Conservation (phyloP, 495 filamentous ascomycete species). For the Tuber brumale region DNA sequence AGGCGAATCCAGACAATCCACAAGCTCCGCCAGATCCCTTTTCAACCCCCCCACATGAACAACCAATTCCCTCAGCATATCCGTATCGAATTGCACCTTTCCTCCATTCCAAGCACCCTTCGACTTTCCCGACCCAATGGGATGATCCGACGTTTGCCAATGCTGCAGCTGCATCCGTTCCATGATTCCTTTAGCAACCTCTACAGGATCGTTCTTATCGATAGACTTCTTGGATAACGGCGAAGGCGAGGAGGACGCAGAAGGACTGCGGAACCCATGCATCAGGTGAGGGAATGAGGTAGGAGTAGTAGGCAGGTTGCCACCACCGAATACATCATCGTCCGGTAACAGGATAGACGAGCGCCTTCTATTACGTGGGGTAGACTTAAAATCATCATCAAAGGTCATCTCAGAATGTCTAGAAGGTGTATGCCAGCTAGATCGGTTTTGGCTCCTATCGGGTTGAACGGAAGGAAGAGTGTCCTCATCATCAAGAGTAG, state of each 20-base stretch:
- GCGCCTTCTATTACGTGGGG: slow-evolving; percentile 45
- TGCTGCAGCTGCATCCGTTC: slow-evolving; percentile 39
- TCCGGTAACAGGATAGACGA: slow-evolving; percentile 57
- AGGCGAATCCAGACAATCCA: slow-evolving; percentile 17
- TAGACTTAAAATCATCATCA: slow-evolving; percentile 50
- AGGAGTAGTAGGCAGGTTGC: slow-evolving; percentile 44
- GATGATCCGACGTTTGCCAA: slow-evolving; percentile 27
- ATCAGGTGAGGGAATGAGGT: slow-evolving; percentile 12
- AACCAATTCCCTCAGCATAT: slow-evolving; percentile 40
- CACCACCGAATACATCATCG: slow-evolving; percentile 56
- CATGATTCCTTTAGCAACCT: slow-evolving; percentile 40
- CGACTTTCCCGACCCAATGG: slow-evolving; percentile 17
- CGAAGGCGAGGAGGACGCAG: slow-evolving; percentile 37
- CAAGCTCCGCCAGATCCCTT: slow-evolving; percentile 26
- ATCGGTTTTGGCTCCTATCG: slow-evolving; percentile 17
- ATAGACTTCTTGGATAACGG: slow-evolving; percentile 35
- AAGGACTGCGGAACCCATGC: slow-evolving; percentile 23
- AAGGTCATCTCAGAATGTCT: slow-evolving; percentile 38
- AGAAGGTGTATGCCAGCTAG: slow-evolving; percentile 32
- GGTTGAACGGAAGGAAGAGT: slow-evolving; percentile 41
- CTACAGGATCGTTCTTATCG: slow-evolving; percentile 39
- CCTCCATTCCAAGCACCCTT: slow-evolving; percentile 14
- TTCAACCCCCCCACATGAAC: slow-evolving; percentile 35
- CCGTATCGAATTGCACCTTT: slow-evolving; percentile 41
- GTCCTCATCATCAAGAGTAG: slow-evolving; percentile 74